Base-by-base conservation (phyloP, 257 asterid species). In the Schizonepeta tenuifolia region DNA sequence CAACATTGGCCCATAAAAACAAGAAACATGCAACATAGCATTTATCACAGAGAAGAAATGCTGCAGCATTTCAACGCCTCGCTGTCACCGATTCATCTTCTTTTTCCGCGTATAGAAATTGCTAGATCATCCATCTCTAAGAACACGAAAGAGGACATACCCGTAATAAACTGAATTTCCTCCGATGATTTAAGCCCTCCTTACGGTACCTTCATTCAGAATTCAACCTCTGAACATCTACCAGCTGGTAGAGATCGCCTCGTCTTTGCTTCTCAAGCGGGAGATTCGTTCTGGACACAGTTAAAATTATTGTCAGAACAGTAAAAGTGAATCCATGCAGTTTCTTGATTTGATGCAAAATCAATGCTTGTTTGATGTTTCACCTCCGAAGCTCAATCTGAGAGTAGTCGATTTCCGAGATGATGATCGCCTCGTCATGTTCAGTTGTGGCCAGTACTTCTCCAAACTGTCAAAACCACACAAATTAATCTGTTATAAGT, bases 171-270 rank as follows among this genome's bases (percentile, higher is more conserved):
- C 13, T 40, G 28, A 28, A 64, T 51, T 11, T 9, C 20, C 53
- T 51, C 20, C 36, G 2, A 24, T 15, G 5, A 2, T 22, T 22
- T 14, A 38, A 38, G 43, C 12, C 43, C 3, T 38, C 43, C 9
- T 38, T n/a, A 47, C 20, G 0, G 8, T 31, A 20, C 62, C 41
- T 73, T 81, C 75, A 84, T 62, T 83, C 68, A 24, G 87, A 78
- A 69, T 73, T 79, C 84, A 75, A 55, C 74, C 95, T 83, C 79
- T 86, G 84, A 51, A 93, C 96, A 56, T 93, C 98, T 28, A 89
- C 95, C 86, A 93, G 58, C 92, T 83, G 97, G 85, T 93, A 93
- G 57, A 93, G 96, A 68, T 93, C 98, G 10, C 98, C 97, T 57
- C 94, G 89, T 79, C 96, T 83, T 81, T 93, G 98, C 82, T 86